Percentiles rank a stretch among this genome's conserved stretches.
Evolutionary conservation across 2,329 filamentous ascomycete species (phyloP).

Genomic region (Atkinsonella hypoxylon): DNA sequence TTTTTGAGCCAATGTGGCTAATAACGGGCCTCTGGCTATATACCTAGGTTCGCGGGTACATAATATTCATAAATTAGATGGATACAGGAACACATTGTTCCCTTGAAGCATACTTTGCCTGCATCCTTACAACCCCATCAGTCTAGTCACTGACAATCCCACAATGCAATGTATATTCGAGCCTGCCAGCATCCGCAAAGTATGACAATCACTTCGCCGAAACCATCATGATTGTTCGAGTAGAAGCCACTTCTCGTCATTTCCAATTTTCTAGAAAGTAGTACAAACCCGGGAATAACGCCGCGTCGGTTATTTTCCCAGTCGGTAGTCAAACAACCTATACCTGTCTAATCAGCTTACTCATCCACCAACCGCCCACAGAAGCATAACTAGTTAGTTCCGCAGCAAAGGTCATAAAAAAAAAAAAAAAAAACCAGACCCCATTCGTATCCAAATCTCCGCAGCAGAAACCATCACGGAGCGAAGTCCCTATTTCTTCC

Average conservation of each 20-base stretch:
- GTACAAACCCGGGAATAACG: too few relatives aligned
- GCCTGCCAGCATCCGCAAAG: too few relatives aligned
- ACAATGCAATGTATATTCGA: too few relatives aligned
- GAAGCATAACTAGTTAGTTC: too few relatives aligned
- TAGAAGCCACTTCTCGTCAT: too few relatives aligned
- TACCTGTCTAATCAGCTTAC: slow-evolving; percentile 3
- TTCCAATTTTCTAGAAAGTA: too few relatives aligned
- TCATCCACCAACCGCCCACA: slow-evolving; percentile 1
- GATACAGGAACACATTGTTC: not conserved
- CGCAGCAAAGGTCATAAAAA: not conserved
- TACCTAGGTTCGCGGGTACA: too few relatives aligned
- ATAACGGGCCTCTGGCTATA: too few relatives aligned
- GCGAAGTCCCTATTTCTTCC: not conserved
- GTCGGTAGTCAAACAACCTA: not conserved
- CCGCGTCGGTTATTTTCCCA: not conserved
- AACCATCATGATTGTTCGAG: too few relatives aligned
- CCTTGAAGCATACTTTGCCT: not conserved
- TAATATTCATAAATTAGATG: not conserved
- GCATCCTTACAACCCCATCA: too few relatives aligned
- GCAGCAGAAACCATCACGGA: slow-evolving; percentile 37
- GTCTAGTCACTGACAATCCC: too few relatives aligned
- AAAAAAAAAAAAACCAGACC: not conserved
- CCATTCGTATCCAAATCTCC: slow-evolving; percentile 30
- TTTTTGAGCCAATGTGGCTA: not conserved
- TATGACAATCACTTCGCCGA: too few relatives aligned